Conservation (phyloP, 371 early-diverging fungal genomes). For the Lichtheimia ornata region DNA sequence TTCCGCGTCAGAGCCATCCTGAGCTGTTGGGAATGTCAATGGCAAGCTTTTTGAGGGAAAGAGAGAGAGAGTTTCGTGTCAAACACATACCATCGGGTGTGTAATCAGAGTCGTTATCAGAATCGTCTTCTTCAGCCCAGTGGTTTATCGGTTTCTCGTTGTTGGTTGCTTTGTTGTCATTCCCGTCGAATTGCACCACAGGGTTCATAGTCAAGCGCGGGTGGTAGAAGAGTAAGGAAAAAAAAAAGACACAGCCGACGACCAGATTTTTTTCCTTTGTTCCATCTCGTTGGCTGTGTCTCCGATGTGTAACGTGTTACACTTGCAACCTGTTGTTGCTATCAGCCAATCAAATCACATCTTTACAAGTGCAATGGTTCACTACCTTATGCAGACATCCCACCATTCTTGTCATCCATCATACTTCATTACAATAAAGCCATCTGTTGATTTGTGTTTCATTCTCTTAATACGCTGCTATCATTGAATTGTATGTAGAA, state of each 20-base stretch:
- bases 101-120: conserved; percentile 25
- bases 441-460: too few species aligned
- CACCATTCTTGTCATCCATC: too few species aligned
- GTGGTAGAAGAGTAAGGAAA: not conserved
- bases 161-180: conserved; percentile 7
- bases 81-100: conserved; percentile 22
- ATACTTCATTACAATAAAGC: too few species aligned
- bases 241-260: not conserved
- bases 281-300: too few species aligned
- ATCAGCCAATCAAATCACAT: too few species aligned
- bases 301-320: too few species aligned
- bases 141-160: not conserved
- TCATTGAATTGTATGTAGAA: too few species aligned
- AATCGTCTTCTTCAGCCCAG: conserved; percentile 14
- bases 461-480: too few species aligned
- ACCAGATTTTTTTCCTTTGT: not conserved
- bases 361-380: too few species aligned
- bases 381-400: too few species aligned
- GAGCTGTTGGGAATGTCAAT: conserved; percentile 9
- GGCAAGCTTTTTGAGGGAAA: not conserved
- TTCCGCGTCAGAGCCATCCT: conserved; percentile 10
- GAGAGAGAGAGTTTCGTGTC: too few species aligned
- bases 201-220: conserved; percentile 4
- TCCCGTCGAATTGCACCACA: not conserved
- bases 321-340: too few species aligned